Base-by-base conservation (phyloP, 139 green algal genomes). In the Pleodorina starrii region DNA sequence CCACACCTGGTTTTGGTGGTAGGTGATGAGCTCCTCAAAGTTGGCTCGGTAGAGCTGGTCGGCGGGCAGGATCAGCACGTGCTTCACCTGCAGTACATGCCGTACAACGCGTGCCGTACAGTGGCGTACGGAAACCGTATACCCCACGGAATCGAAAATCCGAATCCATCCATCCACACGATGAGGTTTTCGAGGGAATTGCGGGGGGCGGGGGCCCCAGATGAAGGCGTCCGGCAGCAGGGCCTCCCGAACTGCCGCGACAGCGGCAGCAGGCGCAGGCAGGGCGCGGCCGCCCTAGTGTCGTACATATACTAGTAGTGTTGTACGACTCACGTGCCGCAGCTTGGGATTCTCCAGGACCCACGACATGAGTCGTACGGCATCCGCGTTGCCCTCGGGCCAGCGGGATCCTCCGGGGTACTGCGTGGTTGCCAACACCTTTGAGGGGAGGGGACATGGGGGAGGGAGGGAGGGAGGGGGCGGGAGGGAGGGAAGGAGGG, bases 301-400 rank as follows among this genome's bases (percentile, higher is more conserved):
- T n/a, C n/a, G n/a, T n/a, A n/a, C n/a, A n/a, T n/a, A n/a, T 66
- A 66, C 54, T 66, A 32, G 54, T 66, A 21, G 54, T 66, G 17
- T 32, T 25, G 54, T 66, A 12, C 54, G 7, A 74, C 79, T 44
- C 59, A 87, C 81, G 25, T 89, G 89, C 44, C 93, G 73, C 92
- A 97, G 96, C 90, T 96, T 96, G 78, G 96, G 93, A 91, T 96
- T 94, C 57, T 96, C 94, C 48, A 98, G 94, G 48, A 97, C 91
- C 97, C 97, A 99, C 5, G 90, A 87, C 92, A 98, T 99, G 93
- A 98, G 96, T 25, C 97, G 92, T 73, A 99, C 96, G 29, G 97
- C 97, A 66, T 99, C 97, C 14, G 97, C 97, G 36, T 97, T 99
- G 40, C 97, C 97, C 94, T 98, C 94, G 23, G 87, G 75, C 87